Evolutionary conservation across 495 filamentous ascomycete species (phyloP), one percentile per base, ranked within the genome.

Genomic region (Trichoderma erinaceum): DNA sequence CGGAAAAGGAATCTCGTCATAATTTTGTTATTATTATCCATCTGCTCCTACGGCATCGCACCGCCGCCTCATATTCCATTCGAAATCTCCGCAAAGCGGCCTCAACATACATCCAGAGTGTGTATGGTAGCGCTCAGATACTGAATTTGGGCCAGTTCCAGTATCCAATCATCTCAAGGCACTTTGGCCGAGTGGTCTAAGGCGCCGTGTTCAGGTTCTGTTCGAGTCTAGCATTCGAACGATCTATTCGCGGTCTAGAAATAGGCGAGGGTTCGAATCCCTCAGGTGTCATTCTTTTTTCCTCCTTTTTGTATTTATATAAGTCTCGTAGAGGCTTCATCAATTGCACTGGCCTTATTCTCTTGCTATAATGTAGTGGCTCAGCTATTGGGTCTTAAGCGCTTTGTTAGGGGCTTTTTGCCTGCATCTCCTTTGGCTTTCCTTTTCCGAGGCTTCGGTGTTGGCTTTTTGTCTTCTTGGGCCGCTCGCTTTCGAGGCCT

Each of bases 181-280:
- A 61, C 56, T 61, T 61, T 61, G 56, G 56, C 56, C 56, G 56
- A 61, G 56, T 32, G 56, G 56, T 61, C 56, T 61, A 61, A 61
- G 56, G 56, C 56, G 56, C 56, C 56, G 56, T 61, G 56, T 61
- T 61, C 56, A 61, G 56, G 56, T 21, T 10, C 13, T 48, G 44
- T 48, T 48, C n/a, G 3, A 61, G 56, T 32, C 25, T 10, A 32
- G 13, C 11, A 29, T 27, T 21, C 21, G 23, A 27, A 25, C 50
- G 10, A 21, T 25, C 50, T 58, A 21, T 58, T 61, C 56, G 56
- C 56, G 56, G 56, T 61, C 56, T 61, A 61, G 56, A 29, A 61
- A 61, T 61, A 61, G 56, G 56, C 56, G 56, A 61, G 56, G 56
- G 56, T 61, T 61, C 56, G 56, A 61, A 61, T 61, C 56, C 56